These are phyloP conservation scores for Lentithecium fluviatile DNA, from an alignment of 495 filamentous ascomycete species.

Conservation along the genomic window DNA sequence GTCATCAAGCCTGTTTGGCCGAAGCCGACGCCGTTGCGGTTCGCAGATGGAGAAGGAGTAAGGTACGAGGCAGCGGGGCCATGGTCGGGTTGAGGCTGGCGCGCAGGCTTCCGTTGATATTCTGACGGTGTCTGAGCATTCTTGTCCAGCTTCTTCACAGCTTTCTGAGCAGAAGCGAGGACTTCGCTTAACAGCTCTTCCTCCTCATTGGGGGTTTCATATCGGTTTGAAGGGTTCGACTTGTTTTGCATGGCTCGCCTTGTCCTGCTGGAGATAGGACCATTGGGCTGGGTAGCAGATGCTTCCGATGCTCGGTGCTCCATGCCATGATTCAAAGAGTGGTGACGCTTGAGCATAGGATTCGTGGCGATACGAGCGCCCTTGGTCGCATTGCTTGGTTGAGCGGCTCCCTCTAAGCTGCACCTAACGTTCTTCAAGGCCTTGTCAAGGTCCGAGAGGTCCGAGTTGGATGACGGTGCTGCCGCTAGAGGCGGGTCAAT, in stretches of 20 bases:
- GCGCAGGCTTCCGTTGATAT: constrained; percentile 39
- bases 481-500: constrained; percentile 58
- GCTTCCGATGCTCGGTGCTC: constrained; percentile 64
- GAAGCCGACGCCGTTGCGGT: constrained; percentile 70
- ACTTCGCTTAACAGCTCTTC: constrained; percentile 93
- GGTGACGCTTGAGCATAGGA: constrained; percentile 51
- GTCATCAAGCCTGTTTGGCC: constrained; percentile 54
- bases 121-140: constrained; percentile 47
- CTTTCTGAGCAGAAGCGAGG: constrained; percentile 58
- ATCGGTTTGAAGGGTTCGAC: constrained; percentile 69
- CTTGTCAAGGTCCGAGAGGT: constrained; percentile 73
- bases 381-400: constrained; percentile 38
- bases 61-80: constrained; percentile 74
- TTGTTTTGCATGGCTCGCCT: constrained; percentile 76
- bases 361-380: constrained; percentile 37
- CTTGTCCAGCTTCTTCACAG: constrained; percentile 54
- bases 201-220: constrained; percentile 95
- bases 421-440: constrained; percentile 71
- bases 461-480: constrained; percentile 41
- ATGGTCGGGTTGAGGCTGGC: constrained; percentile 19
- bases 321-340: constrained; percentile 72
- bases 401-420: constrained; percentile 55
- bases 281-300: constrained; percentile 52
- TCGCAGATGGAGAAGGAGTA: constrained; percentile 86
- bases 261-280: constrained; percentile 78